A percentile compares a stretch with the other conserved stretches of the same genome.
Conservation (phyloP, 805 yeast species). For the Nakazawaea siamensis region DNA sequence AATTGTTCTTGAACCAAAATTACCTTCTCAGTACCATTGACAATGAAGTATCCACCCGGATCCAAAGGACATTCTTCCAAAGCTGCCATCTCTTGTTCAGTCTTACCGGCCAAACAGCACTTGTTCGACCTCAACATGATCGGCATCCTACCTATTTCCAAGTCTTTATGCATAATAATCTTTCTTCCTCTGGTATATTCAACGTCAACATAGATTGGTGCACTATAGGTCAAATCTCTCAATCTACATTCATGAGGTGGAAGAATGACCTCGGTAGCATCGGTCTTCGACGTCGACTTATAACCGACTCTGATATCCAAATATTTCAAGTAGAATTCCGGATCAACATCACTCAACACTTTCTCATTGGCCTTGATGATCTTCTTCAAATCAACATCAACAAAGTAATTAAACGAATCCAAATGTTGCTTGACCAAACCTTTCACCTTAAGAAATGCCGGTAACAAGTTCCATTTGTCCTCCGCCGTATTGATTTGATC, state of each 20-base stretch:
- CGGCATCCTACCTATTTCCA: slow-evolving; percentile 98
- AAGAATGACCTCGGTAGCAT: slow-evolving; percentile 48
- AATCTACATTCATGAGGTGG: slow-evolving; percentile 95
- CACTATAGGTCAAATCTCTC: slow-evolving; percentile 89
- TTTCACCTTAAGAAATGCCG: slow-evolving; percentile 92
- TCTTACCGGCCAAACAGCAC: slow-evolving; percentile 75
- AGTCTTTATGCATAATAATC: slow-evolving; percentile 79
- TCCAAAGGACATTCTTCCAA: slow-evolving; percentile 93
- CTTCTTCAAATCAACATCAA: slow-evolving; percentile 86
- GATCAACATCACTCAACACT: slow-evolving; percentile 91
- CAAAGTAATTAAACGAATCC: slow-evolving; percentile 96
- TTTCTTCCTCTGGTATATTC: slow-evolving; percentile 94
- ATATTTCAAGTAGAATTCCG: slow-evolving; percentile 90
- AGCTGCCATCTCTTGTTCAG: slow-evolving; percentile 78
- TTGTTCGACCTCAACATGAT: slow-evolving; percentile 91
- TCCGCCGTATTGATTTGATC: slow-evolving; percentile 88
- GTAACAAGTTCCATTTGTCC: slow-evolving; percentile 94
- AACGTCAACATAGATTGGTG: slow-evolving; percentile 93
- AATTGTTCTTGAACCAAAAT: slow-evolving; percentile 95
- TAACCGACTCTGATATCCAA: slow-evolving; percentile 89
- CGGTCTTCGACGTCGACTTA: slow-evolving; percentile 40
- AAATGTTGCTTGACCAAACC: slow-evolving; percentile 96
- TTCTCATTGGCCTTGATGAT: slow-evolving; percentile 86
- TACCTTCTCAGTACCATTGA: slow-evolving; percentile 96
- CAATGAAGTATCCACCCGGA: slow-evolving; percentile 98